Conservation (phyloP, 495 filamentous ascomycete species). For the Penicillium simplicissimum region DNA sequence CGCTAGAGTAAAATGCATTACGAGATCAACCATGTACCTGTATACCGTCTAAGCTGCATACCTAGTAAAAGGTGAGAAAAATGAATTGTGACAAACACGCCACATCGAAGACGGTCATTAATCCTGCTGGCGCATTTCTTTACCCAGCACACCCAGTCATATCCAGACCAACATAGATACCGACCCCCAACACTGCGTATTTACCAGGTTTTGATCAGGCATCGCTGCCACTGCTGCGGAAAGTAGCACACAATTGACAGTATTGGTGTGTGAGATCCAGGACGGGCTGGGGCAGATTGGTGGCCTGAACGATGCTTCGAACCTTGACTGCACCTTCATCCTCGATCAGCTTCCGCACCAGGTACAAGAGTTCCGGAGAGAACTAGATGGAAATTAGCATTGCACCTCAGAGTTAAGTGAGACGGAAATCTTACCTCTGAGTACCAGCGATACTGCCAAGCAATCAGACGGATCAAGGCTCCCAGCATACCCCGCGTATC, state of each 20-base stretch:
- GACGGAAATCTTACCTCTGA: conserved; percentile 64
- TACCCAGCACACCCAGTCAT: conserved; percentile 14
- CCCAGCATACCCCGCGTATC: conserved; percentile 75
- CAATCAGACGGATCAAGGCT: conserved; percentile 81
- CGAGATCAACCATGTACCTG: conserved; percentile 8
- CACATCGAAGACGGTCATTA: conserved; percentile 31
- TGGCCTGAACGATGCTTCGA: conserved; percentile 93
- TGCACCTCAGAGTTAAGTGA: background rate
- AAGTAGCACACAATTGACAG: conserved; percentile 88
- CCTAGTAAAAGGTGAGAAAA: conserved; percentile 14
- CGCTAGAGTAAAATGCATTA: background rate
- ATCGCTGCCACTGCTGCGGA: conserved; percentile 92
- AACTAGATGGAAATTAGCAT: conserved; percentile 58
- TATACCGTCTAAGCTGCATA: conserved; percentile 23
- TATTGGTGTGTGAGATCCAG: conserved; percentile 96
- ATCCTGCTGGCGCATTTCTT: conserved; percentile 15
- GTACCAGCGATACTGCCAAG: conserved; percentile 99
- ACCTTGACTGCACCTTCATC: conserved; percentile 98
- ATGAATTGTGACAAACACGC: conserved; percentile 11
- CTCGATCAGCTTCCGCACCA: conserved; percentile 89
- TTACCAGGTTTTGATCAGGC: conserved; percentile 47
- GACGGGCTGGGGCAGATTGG: conserved; percentile 87
- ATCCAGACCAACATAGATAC: conserved; percentile 3
- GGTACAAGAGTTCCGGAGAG: conserved; percentile 81
- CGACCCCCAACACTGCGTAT: background rate